These are phyloP conservation scores for Pyronema domesticum DNA, from an alignment of 495 filamentous ascomycete genomes.

Conservation along the genomic window DNA sequence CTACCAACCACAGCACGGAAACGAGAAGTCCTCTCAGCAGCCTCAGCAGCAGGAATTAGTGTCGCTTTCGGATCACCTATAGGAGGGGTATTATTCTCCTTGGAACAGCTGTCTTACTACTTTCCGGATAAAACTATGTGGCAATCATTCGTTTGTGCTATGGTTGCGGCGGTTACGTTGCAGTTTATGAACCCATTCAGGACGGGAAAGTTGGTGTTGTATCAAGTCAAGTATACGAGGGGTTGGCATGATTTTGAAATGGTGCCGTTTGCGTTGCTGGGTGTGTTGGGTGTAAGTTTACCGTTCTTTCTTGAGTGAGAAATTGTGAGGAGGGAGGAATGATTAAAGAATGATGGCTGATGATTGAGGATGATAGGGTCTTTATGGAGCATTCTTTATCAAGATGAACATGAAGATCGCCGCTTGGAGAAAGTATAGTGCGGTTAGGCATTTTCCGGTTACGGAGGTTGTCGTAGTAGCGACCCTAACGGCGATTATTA, in stretches of 20 bases:
- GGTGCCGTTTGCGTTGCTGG: conserved; percentile 70
- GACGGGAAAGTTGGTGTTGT: conserved; percentile 88
- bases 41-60: conserved; percentile 84
- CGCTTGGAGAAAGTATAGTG: conserved; percentile 51
- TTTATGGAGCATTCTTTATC: conserved; percentile 91
- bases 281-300: conserved; percentile 48
- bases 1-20: conserved; percentile 49
- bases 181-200: conserved; percentile 90
- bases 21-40: conserved; percentile 85
- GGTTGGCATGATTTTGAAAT: conserved; percentile 94
- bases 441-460: conserved; percentile 47
- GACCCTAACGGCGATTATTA: conserved; percentile 66
- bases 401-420: conserved; percentile 80
- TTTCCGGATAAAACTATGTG: conserved; percentile 99
- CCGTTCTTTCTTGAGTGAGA: background rate
- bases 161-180: conserved; percentile 85
- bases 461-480: conserved; percentile 60
- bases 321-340: too few relatives aligned
- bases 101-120: conserved; percentile 96
- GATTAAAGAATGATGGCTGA: background rate
- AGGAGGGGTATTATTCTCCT: conserved; percentile 77
- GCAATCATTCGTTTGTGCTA: conserved; percentile 97
- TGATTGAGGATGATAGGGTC: conserved; percentile 29
- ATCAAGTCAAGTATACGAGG: conserved; percentile 84
- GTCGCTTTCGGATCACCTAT: conserved; percentile 97